Evolutionary conservation across 163 green algal species (phyloP).

Genomic region (Chlorella variabilis): DNA sequence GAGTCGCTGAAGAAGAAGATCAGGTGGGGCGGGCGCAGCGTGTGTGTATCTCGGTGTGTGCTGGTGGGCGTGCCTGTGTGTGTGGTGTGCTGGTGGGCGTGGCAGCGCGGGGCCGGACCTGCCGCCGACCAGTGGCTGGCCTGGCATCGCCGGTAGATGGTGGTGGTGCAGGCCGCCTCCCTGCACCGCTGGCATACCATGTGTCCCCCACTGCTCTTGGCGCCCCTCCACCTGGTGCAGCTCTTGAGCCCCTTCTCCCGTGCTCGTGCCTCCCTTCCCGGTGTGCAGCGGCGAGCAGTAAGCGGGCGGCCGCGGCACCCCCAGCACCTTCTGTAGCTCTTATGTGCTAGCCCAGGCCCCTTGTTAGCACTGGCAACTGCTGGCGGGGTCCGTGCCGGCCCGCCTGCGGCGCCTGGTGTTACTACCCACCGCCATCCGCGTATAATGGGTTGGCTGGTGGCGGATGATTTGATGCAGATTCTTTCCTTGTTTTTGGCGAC

Average conservation of each 20-base stretch:
- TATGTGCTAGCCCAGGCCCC: not conserved
- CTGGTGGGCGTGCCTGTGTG: not conserved
- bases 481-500: not conserved
- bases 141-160: too few relatives aligned
- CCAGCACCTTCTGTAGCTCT: not conserved
- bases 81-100: not conserved
- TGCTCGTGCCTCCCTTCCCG: not conserved
- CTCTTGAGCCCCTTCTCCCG: not conserved
- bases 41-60: not conserved
- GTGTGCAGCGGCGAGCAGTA: slow-evolving; percentile 27
- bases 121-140: too few relatives aligned
- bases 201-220: too few relatives aligned
- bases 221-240: too few relatives aligned
- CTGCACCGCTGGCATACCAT: too few relatives aligned
- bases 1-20: slow-evolving; percentile 91
- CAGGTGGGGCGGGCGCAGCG: not conserved
- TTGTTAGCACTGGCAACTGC: not conserved
- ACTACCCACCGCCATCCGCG: not conserved
- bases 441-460: not conserved
- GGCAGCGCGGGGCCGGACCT: too few relatives aligned
- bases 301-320: not conserved
- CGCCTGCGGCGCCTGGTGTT: not conserved
- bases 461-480: slow-evolving; percentile 7
- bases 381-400: not conserved
- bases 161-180: too few relatives aligned